Evolutionary conservation across 2,329 filamentous ascomycete genomes (phyloP), one percentile per base, ranked within the genome.

Genomic region (Trichoderma koningiopsis): DNA sequence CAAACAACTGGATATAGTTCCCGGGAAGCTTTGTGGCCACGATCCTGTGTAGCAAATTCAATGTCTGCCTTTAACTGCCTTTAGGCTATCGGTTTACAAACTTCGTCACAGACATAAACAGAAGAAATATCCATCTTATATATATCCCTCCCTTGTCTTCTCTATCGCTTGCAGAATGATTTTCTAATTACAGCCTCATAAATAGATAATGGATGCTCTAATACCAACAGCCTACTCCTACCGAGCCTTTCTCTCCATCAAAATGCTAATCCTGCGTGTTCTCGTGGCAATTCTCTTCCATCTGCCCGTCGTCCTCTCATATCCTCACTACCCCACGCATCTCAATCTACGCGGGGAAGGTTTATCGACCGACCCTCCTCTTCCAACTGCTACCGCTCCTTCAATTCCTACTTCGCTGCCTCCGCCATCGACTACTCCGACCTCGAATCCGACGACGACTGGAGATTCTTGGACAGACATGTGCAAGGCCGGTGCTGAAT

Each of bases 401-500:
- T 57, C 59, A 1, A 37, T 56, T 22, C 57, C 66, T 16, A 29
- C 53, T 19, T 52, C 37, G 0, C 2, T 57, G 1, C 58, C 59
- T 1, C 35, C 40, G 6, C 40, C 59, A 22, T 63, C 52, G 22
- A 47, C 33, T 13, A 27, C 57, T 29, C 37, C 52, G 2, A 56
- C 53, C 11, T 27, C 62, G n/a, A 47, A 29, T 14, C 57, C 61
- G 0, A 61, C 56, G 5, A 67, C 35, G 4, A 66, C 69, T 4
- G 16, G 22, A 11, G 58, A 67, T 24, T 27, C 58, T 8, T 68
- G 66, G 66, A 57, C 0, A 22, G 66, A 68, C 40, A 70, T 66
- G 29, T 77, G 77, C 64, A 69, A 65, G 24, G 47, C 63, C 1
- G 76, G 75, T 1, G 73, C 73, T 11, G 52, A 69, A 24, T 79